A percentile compares a stretch with the other conserved stretches of the same genome.
phyloP scores from a whole-genome alignment of 2,329 filamentous ascomycete genomes.

The Fusarium sp. region DNA sequence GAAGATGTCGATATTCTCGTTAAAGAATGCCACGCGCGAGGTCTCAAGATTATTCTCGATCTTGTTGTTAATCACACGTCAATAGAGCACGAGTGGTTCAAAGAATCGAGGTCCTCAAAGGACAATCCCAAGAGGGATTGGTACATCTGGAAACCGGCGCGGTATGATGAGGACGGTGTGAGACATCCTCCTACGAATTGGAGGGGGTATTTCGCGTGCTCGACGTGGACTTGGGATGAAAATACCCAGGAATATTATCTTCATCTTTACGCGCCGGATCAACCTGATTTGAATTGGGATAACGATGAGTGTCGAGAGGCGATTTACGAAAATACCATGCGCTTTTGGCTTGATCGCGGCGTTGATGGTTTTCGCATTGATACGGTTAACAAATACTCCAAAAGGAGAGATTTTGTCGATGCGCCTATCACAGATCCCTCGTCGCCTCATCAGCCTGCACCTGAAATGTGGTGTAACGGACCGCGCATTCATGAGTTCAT shows the following conservation, averaged over 20 bases:
- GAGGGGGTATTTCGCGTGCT: slow-evolving; percentile 56
- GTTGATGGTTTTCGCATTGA: slow-evolving; percentile 74
- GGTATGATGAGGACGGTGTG: slow-evolving; percentile 61
- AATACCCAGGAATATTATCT: slow-evolving; percentile 63
- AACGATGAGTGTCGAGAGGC: slow-evolving; percentile 71
- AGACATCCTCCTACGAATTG: slow-evolving; percentile 69
- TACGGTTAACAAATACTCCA: slow-evolving; percentile 74
- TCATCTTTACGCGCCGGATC: slow-evolving; percentile 72
- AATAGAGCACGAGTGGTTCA: slow-evolving; percentile 66
- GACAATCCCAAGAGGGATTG: slow-evolving; percentile 65
- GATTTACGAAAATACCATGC: slow-evolving; percentile 72
- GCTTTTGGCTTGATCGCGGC: slow-evolving; percentile 77
- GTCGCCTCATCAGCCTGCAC: slow-evolving; percentile 54
- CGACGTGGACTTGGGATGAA: slow-evolving; percentile 65
- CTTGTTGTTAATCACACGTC: slow-evolving; percentile 78
- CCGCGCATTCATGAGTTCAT: slow-evolving; percentile 71
- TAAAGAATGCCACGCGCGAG: slow-evolving; percentile 64
- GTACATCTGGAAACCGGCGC: slow-evolving; percentile 72
- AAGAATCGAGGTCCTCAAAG: slow-evolving; percentile 60
- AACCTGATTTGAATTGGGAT: slow-evolving; percentile 84
- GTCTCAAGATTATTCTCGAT: slow-evolving; percentile 75
- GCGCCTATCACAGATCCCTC: slow-evolving; percentile 55
- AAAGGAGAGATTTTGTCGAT: slow-evolving; percentile 65
- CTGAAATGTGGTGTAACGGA: slow-evolving; percentile 66
- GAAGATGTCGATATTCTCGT: slow-evolving; percentile 72